A percentile compares a stretch with the other conserved stretches of the same genome.
These are phyloP conservation scores for Leishmania braziliensis DNA, from an alignment of 208 protist species.

Conservation along the genomic window DNA sequence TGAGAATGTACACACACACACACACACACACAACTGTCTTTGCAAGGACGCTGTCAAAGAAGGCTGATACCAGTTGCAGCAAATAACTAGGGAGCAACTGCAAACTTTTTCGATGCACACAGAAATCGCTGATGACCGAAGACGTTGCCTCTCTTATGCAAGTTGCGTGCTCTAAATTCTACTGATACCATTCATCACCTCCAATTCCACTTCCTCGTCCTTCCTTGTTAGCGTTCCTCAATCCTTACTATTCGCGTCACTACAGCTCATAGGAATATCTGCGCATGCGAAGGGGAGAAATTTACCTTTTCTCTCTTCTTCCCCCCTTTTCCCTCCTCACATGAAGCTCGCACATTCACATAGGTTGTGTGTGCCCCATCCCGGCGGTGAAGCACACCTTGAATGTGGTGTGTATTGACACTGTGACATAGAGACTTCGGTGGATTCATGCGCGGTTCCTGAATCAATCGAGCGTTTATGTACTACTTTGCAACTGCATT, in stretches of 20 bases:
- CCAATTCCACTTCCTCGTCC: not conserved
- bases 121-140: not conserved
- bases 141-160: not conserved
- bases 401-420: conserved; percentile 4
- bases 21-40: not conserved
- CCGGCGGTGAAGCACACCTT: not conserved
- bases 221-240: not conserved
- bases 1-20: not conserved
- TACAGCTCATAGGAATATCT: conserved; percentile 10
- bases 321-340: not conserved
- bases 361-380: not conserved
- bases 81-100: not conserved
- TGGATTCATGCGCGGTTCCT: not conserved
- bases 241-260: not conserved
- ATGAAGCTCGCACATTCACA: not conserved
- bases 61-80: not conserved
- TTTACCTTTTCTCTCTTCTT: not conserved
- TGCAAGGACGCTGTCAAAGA: not conserved
- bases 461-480: conserved; percentile 9
- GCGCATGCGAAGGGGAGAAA: not conserved
- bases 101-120: not conserved
- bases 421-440: not conserved
- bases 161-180: not conserved
- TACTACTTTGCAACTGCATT: conserved; percentile 1
- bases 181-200: not conserved